Evolutionary conservation across 805 yeast genomes (phyloP), one percentile per base, ranked within the genome.

Genomic region (Metschnikowia hibisci): DNA sequence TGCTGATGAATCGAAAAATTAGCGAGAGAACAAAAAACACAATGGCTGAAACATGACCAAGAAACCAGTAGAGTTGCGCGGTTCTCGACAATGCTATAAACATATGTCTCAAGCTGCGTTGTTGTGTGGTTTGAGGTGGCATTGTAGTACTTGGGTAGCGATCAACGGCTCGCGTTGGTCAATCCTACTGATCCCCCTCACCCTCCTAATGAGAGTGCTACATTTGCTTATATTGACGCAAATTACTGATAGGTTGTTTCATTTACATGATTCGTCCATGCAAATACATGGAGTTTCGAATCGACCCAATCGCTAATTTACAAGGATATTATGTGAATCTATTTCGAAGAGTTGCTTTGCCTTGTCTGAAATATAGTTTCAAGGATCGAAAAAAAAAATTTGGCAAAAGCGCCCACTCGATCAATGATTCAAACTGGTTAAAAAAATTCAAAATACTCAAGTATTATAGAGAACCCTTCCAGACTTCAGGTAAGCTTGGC

Each of bases 31-130:
- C 44, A 54, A 74, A 73, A 59, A 64, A 75, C 42, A 60, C 51
- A 2, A 78, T 50, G 2, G 81, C 76, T 26, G 70, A 56, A 11
- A 76, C 67, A 60, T 83, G 87, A 13, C 85, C 83, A 22, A 80
- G 41, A 51, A 76, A 83, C 90, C 90, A 83, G 53, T 79, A 79
- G 56, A 83, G 81, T 57, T 82, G 87, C 20, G 47, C 37, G 2
- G 50, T 32, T 23, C 33, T 44, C 6, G 53, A 38, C 27, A 52
- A 41, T 10, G 38, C 31, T 15, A 32, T 9, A 20, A 47, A 4
- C 27, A 30, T 44, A 7, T 28, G 23, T 25, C 32, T 20, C 4
- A 35, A 35, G 15, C 13, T 35, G 32, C 25, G 32, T 18, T 35
- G 31, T n/a, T 22, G 15, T 35, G 13, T 35, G 15, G n/a, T n/a